Conservation (phyloP, 768 basidiomycete species). For the Suillus ampliporus region DNA sequence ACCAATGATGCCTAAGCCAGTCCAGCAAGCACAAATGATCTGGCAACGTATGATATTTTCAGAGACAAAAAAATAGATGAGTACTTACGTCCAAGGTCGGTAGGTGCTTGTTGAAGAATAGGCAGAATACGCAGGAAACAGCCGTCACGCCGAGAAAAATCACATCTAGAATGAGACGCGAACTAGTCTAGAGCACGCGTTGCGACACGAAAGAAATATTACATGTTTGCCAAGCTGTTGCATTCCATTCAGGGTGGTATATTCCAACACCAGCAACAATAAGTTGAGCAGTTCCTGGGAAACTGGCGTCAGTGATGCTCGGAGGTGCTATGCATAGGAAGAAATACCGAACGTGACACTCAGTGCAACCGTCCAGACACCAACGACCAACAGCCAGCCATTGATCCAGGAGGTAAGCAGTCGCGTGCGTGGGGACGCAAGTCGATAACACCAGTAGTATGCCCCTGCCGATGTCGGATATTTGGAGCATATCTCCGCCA, state of each 20-base stretch:
- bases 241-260: slow-evolving; percentile 62
- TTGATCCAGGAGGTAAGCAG: slow-evolving; percentile 67
- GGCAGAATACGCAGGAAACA: slow-evolving; percentile 53
- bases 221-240: slow-evolving; percentile 67
- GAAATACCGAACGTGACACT: slow-evolving; percentile 62
- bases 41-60: slow-evolving; percentile 31
- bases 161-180: slow-evolving; percentile 42
- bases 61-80: not conserved
- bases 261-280: slow-evolving; percentile 63
- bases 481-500: slow-evolving; percentile 64
- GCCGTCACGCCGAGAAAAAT: slow-evolving; percentile 61
- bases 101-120: slow-evolving; percentile 60
- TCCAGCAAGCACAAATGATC: slow-evolving; percentile 68
- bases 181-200: slow-evolving; percentile 8
- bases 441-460: slow-evolving; percentile 70
- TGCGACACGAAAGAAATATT: slow-evolving; percentile 15
- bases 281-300: slow-evolving; percentile 61
- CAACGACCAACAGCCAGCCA: slow-evolving; percentile 72
- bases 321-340: not conserved
- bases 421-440: slow-evolving; percentile 57
- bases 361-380: slow-evolving; percentile 71
- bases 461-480: slow-evolving; percentile 68
- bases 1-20: slow-evolving; percentile 61
- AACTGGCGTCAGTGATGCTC: not conserved
- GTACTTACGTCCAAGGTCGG: slow-evolving; percentile 53